Evolutionary conservation across 2,329 filamentous ascomycete species (phyloP), one percentile per base, ranked within the genome.

Genomic region (Venturia effusa): DNA sequence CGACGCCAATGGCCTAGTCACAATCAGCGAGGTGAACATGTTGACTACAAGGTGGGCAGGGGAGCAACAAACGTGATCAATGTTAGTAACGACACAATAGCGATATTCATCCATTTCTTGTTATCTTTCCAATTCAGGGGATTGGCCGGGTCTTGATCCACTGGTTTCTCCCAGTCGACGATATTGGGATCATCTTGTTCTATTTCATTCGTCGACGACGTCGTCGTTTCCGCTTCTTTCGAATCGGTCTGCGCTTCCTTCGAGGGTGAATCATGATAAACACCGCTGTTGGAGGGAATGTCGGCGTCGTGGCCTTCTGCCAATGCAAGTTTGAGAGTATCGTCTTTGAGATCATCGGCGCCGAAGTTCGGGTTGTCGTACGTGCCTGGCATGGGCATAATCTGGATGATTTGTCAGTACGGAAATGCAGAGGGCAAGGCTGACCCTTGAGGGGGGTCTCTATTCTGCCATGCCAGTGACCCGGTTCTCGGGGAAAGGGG

Each of bases 121-220:
- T 64, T 65, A 0, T 68, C 68, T 1, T 77, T 68, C 84, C 85
- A 88, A 70, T 88, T 88, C 67, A 81, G 72, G 0, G 86, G 85
- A 65, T 87, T 85, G 40, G 77, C 73, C 0, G 80, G 80, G 63
- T 86, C 84, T 62, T 83, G 72, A 63, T 80, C 78, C 0, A 81
- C 79, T 0, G 80, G 78, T 0, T 81, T 79, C 67, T 87, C 83
- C 82, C 84, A 88, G 65, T 80, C 80, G 13, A 88, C 80, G 15
- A 84, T 73, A 66, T 83, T 79, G 1, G 79, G 77, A 66, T 83
- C 78, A 3, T 45, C n/a, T 37, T 48, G 24, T 32, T 63, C 43
- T 41, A 15, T 8, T 15, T 11, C 57, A 40, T 1, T 66, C 67
- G 45, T 68, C 67, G 19, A 45, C 61, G 19, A 68, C 65, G 8